Conservation (phyloP, 2,329 filamentous ascomycete genomes). For the Basipetospora chlamydospora region DNA sequence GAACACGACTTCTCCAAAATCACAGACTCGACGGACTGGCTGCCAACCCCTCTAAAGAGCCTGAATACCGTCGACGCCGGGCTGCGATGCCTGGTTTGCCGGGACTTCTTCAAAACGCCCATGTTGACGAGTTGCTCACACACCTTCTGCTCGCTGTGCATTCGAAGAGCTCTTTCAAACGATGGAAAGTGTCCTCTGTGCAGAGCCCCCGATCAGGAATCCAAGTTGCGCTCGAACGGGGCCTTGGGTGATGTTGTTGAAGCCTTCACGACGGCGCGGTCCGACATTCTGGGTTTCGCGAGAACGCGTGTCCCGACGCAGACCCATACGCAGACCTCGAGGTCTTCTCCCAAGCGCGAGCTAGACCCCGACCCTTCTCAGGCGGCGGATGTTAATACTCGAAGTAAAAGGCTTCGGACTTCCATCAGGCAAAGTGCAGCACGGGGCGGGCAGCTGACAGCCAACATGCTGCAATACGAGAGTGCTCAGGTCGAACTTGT, state of each 20-base stretch:
- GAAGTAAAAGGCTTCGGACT: constrained; percentile 34
- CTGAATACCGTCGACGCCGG: constrained; percentile 66
- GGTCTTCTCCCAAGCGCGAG: constrained; percentile 36
- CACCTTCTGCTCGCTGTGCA: constrained; percentile 94
- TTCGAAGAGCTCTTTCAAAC: constrained; percentile 66
- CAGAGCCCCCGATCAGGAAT: constrained; percentile 62
- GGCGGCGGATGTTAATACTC: constrained; percentile 7
- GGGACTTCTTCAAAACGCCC: constrained; percentile 88
- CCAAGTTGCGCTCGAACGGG: constrained; percentile 73
- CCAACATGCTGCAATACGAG: constrained; percentile 9
- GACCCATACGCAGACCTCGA: not conserved
- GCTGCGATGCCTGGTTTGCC: constrained; percentile 91
- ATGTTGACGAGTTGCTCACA: constrained; percentile 92
- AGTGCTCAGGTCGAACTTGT: constrained; percentile 3
- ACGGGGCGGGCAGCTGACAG: constrained; percentile 21
- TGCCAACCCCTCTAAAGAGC: constrained; percentile 49
- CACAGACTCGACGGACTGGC: constrained; percentile 75
- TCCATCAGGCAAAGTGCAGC: constrained; percentile 33
- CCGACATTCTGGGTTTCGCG: not conserved
- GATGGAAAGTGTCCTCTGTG: constrained; percentile 86
- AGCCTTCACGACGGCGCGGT: constrained; percentile 54
- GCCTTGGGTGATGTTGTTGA: constrained; percentile 74
- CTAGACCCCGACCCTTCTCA: constrained; percentile 17
- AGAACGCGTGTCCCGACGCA: too few relatives aligned
- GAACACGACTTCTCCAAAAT: constrained; percentile 29